Evolutionary conservation across 305 asterid genomes (phyloP).

Genomic region (Solanum hybrid): DNA sequence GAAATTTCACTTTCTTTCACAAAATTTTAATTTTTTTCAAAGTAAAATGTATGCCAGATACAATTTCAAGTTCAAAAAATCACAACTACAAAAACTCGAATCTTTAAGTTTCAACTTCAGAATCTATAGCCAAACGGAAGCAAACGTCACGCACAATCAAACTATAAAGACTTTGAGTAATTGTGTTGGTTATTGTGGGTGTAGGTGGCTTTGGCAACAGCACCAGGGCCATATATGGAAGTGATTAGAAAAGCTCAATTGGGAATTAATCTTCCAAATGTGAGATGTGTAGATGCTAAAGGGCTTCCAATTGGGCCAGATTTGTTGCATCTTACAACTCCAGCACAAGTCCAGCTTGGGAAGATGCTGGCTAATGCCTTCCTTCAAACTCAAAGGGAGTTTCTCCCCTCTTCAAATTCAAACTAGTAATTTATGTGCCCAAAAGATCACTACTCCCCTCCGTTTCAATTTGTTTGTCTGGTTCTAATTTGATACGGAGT

Average conservation of each 20-base stretch:
- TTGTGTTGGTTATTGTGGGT: background rate
- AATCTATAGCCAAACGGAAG: background rate
- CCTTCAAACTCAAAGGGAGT: background rate
- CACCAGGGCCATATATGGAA: conserved; percentile 10
- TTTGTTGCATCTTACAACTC: conserved; percentile 21
- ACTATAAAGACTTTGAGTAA: background rate
- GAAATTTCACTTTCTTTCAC: background rate
- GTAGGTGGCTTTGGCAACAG: conserved; percentile 27
- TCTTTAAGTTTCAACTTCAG: background rate
- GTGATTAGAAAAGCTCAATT: conserved; percentile 13
- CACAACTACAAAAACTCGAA: background rate
- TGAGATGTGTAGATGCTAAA: conserved; percentile 21
- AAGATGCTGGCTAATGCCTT: conserved; percentile 18
- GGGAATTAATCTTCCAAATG: conserved; percentile 7
- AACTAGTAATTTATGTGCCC: background rate
- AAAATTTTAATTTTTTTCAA: background rate
- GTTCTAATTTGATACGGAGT: too few relatives aligned
- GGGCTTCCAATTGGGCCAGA: conserved; percentile 18
- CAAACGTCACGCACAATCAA: background rate
- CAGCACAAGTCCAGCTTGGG: conserved; percentile 20
- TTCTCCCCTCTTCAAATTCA: background rate
- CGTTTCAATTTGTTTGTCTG: background rate
- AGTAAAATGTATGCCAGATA: background rate
- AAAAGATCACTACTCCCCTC: background rate
- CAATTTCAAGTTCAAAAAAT: background rate